phyloP scores from a whole-genome alignment of 2,329 filamentous ascomycete genomes.

The Xylariaceae sp. region DNA sequence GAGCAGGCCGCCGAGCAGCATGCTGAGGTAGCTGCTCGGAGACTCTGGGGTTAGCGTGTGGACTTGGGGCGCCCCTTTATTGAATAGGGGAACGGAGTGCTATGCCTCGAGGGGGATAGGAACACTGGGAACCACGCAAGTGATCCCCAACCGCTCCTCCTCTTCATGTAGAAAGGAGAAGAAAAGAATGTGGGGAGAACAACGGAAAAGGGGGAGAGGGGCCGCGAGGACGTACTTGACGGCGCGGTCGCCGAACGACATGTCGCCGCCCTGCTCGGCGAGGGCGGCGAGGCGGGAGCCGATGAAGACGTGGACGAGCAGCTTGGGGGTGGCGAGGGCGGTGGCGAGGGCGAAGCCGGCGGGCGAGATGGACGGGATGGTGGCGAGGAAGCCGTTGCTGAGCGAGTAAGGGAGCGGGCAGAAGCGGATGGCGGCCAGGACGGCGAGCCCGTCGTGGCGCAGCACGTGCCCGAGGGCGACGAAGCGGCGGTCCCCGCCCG shows the following conservation, averaged over 20 bases:
- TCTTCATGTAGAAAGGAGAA: too few species aligned
- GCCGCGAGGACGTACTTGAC: too few species aligned
- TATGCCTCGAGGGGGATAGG: too few species aligned
- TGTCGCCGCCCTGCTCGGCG: slow-evolving; percentile 74
- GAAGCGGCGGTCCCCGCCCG: slow-evolving; percentile 79
- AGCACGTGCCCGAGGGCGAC: slow-evolving; percentile 81
- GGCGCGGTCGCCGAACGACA: slow-evolving; percentile 69
- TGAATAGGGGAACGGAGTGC: too few species aligned
- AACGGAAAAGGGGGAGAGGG: too few species aligned
- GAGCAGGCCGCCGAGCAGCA: slow-evolving; percentile 61
- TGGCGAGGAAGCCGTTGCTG: slow-evolving; percentile 89
- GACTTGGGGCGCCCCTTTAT: too few species aligned
- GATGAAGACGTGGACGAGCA: slow-evolving; percentile 89
- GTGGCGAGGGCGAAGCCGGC: slow-evolving; percentile 74
- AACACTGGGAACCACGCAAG: too few species aligned
- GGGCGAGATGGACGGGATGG: slow-evolving; percentile 80
- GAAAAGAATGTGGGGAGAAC: too few species aligned
- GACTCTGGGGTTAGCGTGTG: too few species aligned
- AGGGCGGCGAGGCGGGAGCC: slow-evolving; percentile 75
- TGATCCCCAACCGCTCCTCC: too few species aligned
- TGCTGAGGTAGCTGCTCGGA: slow-evolving; percentile 69
- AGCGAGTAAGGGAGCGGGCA: slow-evolving; percentile 90
- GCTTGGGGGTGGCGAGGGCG: slow-evolving; percentile 72
- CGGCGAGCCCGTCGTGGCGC: slow-evolving; percentile 80
- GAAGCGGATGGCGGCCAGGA: slow-evolving; percentile 84